These are phyloP conservation scores for Nosema muscidifuracis DNA, from an alignment of 371 early-diverging fungal species.

Conservation along the genomic window DNA sequence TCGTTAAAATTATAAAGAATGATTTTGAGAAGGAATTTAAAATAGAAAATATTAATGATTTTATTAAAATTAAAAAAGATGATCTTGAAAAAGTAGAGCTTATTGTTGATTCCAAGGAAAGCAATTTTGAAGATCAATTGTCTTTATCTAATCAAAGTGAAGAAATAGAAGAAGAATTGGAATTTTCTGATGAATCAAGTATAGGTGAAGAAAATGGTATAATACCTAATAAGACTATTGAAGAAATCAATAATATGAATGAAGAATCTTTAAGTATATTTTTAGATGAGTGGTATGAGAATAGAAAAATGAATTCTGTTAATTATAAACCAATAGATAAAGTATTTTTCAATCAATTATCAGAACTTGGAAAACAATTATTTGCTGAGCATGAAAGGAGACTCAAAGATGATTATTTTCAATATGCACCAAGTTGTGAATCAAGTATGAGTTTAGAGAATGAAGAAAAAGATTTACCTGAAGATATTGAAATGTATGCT, in stretches of 20 bases:
- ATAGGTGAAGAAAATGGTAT: not conserved
- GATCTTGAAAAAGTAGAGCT: too few relatives aligned
- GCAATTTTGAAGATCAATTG: not conserved
- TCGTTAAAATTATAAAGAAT: too few relatives aligned
- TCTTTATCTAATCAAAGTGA: not conserved
- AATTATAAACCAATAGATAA: not conserved
- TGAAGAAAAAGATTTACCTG: not conserved
- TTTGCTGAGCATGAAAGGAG: not conserved
- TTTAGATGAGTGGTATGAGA: not conserved
- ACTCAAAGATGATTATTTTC: not conserved
- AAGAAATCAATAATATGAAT: not conserved
- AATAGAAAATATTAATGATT: too few relatives aligned
- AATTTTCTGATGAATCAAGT: not conserved
- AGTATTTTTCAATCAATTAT: not conserved
- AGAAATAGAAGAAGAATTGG: not conserved
- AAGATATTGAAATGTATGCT: not conserved
- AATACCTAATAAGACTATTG: not conserved
- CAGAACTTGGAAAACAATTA: not conserved
- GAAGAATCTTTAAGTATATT: not conserved
- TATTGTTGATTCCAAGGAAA: not conserved
- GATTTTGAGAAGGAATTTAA: too few relatives aligned
- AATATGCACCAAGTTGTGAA: not conserved
- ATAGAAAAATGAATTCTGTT: not conserved
- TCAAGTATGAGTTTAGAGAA: too few relatives aligned
- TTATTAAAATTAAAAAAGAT: too few relatives aligned